Base-by-base conservation (phyloP, 176 grass and related monocot genomes). In the Stipa capillata region DNA sequence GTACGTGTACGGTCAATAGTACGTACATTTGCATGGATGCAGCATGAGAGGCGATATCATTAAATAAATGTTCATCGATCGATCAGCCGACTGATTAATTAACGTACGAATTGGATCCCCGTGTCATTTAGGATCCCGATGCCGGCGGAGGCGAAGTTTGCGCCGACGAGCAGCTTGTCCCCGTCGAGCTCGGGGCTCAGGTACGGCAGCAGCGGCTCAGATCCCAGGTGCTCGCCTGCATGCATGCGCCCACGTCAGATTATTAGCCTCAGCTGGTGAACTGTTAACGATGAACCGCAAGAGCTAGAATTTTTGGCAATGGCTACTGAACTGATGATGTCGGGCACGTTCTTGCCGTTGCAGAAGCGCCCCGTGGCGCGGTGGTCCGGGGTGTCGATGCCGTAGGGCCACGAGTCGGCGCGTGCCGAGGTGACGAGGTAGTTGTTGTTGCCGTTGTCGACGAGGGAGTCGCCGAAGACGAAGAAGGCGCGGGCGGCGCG, bases 371-470 rank as follows among this genome's bases (percentile, higher is more conserved):
- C 93, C 2, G 85, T 81, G 1, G 93, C 84, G 40, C 78, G 78
- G 87, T 86, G 90, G 29, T 79, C 80, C 42, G 90, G 81, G n/a
- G 21, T 78, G 70, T 97, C 93, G 13, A 97, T 81, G 57, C 93
- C 93, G 56, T 97, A 97, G 9, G 93, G 93, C 20, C 79, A 85
- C 20, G 79, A 8, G 51, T 97, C 90, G 16, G 93, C 90, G 0
- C 93, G 90, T 5, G 93, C 93, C 4, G 27, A 76, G 0, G 93
- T 97, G 0, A 86, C 15, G 1, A 97, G 72, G 78, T 72, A 97
- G 82, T 97, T 90, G 73, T 97, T 97, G 93, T 97, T 93, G 77
- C 93, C 93, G 36, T 85, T 88, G 83, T 97, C 93, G 6, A 97
- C 93, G 6, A 97, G 83, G 27, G 93, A 97, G 80, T 97, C 93